Evolutionary conservation across 2,329 filamentous ascomycete species (phyloP), one percentile per base, ranked within the genome.

Genomic region (Xylariaceae sp.): DNA sequence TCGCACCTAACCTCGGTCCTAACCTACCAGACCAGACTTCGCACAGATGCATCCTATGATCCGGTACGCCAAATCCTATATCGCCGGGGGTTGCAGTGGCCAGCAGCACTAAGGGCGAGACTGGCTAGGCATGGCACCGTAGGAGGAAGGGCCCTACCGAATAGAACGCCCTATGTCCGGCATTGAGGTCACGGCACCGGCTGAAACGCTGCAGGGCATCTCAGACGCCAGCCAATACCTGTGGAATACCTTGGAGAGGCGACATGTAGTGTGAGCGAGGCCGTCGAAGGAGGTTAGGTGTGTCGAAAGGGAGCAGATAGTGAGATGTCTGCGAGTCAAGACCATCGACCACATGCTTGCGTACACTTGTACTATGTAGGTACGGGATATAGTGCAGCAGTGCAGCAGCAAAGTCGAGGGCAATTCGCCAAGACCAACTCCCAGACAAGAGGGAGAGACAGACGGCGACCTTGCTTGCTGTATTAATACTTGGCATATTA

Each of bases 31-130:
- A 47, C 13, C 39, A 15, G 8, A 41, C 37, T 10, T 41, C 30
- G 44, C 41, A 59, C 56, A 30, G 23, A 68, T 69, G 67, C 67
- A 68, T 67, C 68, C 67, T 41, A 7, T 41, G 37, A 70, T 30
- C 23, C 23, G 23, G 23, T 68, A 67, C 65, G 63, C 66, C 65
- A 65, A 62, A 10, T 13, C 37, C 11, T 51, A 58, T 58, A 59
- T 62, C 61, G 59, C 64, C 59, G 58, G 59, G 23, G 60, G 58
- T 63, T 60, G 57, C 60, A 64, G 58, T 54, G 59, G 59, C 60
- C 58, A 57, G 53, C 39, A 51, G 37, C 60, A 55, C 56, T 44
- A 61, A 13, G 53, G 54, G 55, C 60, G 39, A 61, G 58, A 58
- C 45, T 51, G 59, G 59, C 59, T 63, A 61, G 59, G 18, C 57